phyloP scores from a whole-genome alignment of 495 filamentous ascomycete species.

The Chaetomidium leptoderma region DNA sequence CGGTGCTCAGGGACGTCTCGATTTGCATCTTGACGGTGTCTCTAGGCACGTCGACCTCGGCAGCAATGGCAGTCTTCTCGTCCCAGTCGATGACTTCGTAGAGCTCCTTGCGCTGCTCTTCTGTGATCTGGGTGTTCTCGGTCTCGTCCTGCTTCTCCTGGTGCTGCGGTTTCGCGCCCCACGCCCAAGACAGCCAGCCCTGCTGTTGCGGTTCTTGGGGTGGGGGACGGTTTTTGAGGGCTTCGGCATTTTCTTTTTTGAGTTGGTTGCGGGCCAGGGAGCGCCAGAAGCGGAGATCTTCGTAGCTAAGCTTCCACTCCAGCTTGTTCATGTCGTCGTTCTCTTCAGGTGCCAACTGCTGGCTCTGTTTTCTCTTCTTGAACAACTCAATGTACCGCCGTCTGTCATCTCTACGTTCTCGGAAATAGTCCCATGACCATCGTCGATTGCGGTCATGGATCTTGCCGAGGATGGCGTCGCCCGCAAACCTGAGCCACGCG shows the following conservation, averaged over 20 bases:
- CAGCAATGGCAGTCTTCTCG: slow-evolving; percentile 84
- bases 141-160: slow-evolving; percentile 54
- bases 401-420: slow-evolving; percentile 84
- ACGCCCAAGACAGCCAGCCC: slow-evolving; percentile 84
- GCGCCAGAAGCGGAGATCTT: slow-evolving; percentile 95
- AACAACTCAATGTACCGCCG: slow-evolving; percentile 86
- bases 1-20: slow-evolving; percentile 81
- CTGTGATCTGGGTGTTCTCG: slow-evolving; percentile 77
- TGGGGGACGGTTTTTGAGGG: slow-evolving; percentile 48
- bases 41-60: slow-evolving; percentile 80
- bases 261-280: slow-evolving; percentile 91
- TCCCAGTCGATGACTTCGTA: slow-evolving; percentile 98
- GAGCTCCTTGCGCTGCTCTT: slow-evolving; percentile 91
- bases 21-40: slow-evolving; percentile 90
- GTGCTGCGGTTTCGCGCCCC: slow-evolving; percentile 65
- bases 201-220: slow-evolving; percentile 54
- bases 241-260: slow-evolving; percentile 85
- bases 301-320: slow-evolving; percentile 86
- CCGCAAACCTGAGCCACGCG: slow-evolving; percentile 89
- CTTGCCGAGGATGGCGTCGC: slow-evolving; percentile 79
- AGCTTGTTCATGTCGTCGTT: slow-evolving; percentile 65
- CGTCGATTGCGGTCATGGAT: slow-evolving; percentile 86
- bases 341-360: slow-evolving; percentile 65
- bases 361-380: slow-evolving; percentile 83
- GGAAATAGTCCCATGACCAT: slow-evolving; percentile 95